Evolutionary conservation across 805 yeast genomes (phyloP).

Genomic region (Saccharomycopsis sp.): DNA sequence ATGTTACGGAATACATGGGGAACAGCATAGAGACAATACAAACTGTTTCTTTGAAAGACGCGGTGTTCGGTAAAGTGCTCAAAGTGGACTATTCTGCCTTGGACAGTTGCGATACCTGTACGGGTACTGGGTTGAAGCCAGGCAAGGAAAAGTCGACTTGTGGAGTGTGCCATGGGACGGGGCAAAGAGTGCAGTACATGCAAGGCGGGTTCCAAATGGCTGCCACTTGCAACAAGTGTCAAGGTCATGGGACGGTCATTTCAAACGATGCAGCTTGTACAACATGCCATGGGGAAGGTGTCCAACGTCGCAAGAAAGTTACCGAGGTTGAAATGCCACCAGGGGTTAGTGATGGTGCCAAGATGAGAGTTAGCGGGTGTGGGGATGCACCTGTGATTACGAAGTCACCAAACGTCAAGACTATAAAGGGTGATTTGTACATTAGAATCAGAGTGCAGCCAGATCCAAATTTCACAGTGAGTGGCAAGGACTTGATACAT

Average conservation of each 20-base stretch:
- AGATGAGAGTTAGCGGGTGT: conserved; percentile 74
- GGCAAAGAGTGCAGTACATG: conserved; percentile 74
- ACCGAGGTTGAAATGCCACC: conserved; percentile 80
- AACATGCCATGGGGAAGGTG: conserved; percentile 87
- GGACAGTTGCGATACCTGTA: conserved; percentile 70
- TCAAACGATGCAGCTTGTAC: conserved; percentile 61
- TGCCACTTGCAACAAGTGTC: conserved; percentile 80
- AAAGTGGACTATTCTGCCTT: conserved; percentile 63
- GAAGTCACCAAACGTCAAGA: conserved; percentile 56
- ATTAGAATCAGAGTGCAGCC: conserved; percentile 70
- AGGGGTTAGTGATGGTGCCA: conserved; percentile 80
- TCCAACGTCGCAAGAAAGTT: conserved; percentile 52
- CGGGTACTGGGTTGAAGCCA: conserved; percentile 75
- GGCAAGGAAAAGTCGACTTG: conserved; percentile 75
- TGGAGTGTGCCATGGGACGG: conserved; percentile 85
- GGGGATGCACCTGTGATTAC: conserved; percentile 86
- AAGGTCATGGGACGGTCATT: conserved; percentile 79
- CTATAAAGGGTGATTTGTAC: conserved; percentile 79
- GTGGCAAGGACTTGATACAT: conserved; percentile 56
- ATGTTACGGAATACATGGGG: conserved; percentile 75
- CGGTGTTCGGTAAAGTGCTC: conserved; percentile 68
- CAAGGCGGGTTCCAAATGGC: conserved; percentile 97
- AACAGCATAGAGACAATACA: conserved; percentile 78
- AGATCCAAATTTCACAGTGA: conserved; percentile 62
- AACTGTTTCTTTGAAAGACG: conserved; percentile 72